A percentile compares a stretch with the other conserved stretches of the same genome.
phyloP scores from a whole-genome alignment of 2,329 filamentous ascomycete genomes.

The Drechslera avenae region DNA sequence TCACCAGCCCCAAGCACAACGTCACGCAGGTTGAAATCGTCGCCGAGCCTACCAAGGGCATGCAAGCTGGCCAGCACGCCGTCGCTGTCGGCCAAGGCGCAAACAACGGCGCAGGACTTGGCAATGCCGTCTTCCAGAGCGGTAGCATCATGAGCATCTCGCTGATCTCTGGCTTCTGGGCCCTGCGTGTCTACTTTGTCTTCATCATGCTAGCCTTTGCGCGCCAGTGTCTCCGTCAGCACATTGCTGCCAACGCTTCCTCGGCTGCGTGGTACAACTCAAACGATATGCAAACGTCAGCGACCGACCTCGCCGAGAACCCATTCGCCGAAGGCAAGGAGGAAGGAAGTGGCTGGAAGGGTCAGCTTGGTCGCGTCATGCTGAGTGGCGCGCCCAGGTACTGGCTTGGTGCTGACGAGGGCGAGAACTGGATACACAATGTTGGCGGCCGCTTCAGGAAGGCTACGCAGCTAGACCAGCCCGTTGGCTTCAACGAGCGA shows the following conservation, averaged over 20 bases:
- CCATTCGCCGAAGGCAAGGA: slow-evolving; percentile 71
- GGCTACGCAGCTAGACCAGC: slow-evolving; percentile 47
- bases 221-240: slow-evolving; percentile 73
- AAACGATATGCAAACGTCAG: slow-evolving; percentile 46
- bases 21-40: slow-evolving; percentile 62
- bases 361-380: slow-evolving; percentile 79
- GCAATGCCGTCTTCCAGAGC: slow-evolving; percentile 68
- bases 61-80: slow-evolving; percentile 58
- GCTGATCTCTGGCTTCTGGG: slow-evolving; percentile 74
- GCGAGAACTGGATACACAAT: slow-evolving; percentile 70
- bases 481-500: slow-evolving; percentile 58
- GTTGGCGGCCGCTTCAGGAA: slow-evolving; percentile 66
- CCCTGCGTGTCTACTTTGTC: slow-evolving; percentile 80
- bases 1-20: slow-evolving; percentile 67
- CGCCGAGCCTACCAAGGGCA: slow-evolving; percentile 53
- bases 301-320: slow-evolving; percentile 62
- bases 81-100: slow-evolving; percentile 53
- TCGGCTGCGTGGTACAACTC: slow-evolving; percentile 50
- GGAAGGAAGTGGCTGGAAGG: slow-evolving; percentile 80
- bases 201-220: slow-evolving; percentile 84
- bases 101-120: slow-evolving; percentile 54
- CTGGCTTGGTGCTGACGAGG: slow-evolving; percentile 74
- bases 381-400: slow-evolving; percentile 74
- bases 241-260: slow-evolving; percentile 59
- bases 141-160: slow-evolving; percentile 77